Base-by-base conservation (phyloP, 352 stramenopile species). In the Aphanomyces stellatus region DNA sequence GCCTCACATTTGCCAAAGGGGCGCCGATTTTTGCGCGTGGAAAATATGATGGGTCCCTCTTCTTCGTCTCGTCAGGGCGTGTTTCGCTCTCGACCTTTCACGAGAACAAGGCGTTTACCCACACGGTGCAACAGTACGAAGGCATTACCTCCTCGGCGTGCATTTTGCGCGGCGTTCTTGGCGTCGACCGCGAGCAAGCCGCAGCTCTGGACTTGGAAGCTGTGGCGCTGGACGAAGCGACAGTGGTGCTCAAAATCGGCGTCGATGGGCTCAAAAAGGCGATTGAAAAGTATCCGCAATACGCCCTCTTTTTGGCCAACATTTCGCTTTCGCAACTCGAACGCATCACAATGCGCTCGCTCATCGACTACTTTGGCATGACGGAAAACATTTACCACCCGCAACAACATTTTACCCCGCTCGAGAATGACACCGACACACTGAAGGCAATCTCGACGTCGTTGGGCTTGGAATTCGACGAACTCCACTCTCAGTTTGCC, bases 281-380 rank as follows among this genome's bases (percentile, higher is more conserved):
- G 27, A 60, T 91, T 27, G 53, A 84, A 13, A 69, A 73, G 5
- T 83, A 88, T 40, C 83, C 86, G 4, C 82, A 91, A 41, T 81
- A 77, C 13, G 86, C 91, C 53, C 88, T 88, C 34, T 83, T 84
- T 34, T 69, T 93, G 1, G 76, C 82, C 3, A 84, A 95, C 70
- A 77, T 82, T 2, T 78, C 80, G 15, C 65, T 95, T 22, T 89
- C 76, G 61, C 86, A 95, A 76, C 77, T 90, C 30, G 84, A 95
- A 66, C 88, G 87, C 49, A 89, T 95, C 59, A 92, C 86, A 1
- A 67, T 77, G 4, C 88, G 88, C 49, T 86, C 86, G 7, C 62
- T 95, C 6, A 77, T 92, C 25, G 81, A 95, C 55, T 85, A 95
- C 53, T 95, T 95, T 70, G 86, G 86, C 8, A 57, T 92, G 7